Base-by-base conservation (phyloP, 2,329 filamentous ascomycete genomes). In the Elsinoe australis region DNA sequence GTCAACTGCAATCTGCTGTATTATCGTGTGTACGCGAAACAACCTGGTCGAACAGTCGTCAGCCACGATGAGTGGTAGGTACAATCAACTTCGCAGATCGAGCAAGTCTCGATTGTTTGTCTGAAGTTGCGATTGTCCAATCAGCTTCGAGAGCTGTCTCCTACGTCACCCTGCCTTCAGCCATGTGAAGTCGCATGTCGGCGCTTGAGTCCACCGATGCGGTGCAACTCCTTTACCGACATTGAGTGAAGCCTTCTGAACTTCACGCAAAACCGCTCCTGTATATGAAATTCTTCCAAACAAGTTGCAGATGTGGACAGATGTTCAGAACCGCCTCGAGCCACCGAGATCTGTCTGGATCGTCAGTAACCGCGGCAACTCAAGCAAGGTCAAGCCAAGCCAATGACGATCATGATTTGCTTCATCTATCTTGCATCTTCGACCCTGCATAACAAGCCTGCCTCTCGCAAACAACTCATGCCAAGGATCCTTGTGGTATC, bases 351-450 rank as follows among this genome's bases (percentile, higher is more conserved):
- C n/a, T n/a, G n/a, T n/a, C n/a, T n/a, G n/a, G n/a, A n/a, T n/a
- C n/a, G n/a, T n/a, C n/a, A n/a, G n/a, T n/a, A n/a, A n/a, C n/a
- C n/a, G n/a, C n/a, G 10, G 10, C n/a, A 29, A 6, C 26, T 12
- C 6, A 29, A 29, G 26, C 24, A 4, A 19, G 26, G 19, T 10
- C 24, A 12, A 3, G 14, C 3, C 18, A 5, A 18, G 14, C 5
- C 24, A 32, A 15, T 15, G 39, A 17, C 17, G 39, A 44, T 44
- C 39, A 44, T 44, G 39, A 44, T 44, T 44, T 29, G 21, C 39
- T 44, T 44, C 39, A 44, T 44, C 9, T 44, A 44, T 44, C 39
- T 44, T 44, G 39, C 39, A 44, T 44, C 21, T 15, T 9, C 24
- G 10, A 15, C 39, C 39, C 39, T 44, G 39, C 39, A 44, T 29